Conservation (phyloP, 2,329 filamentous ascomycete species). For the Penicillium olsonii region DNA sequence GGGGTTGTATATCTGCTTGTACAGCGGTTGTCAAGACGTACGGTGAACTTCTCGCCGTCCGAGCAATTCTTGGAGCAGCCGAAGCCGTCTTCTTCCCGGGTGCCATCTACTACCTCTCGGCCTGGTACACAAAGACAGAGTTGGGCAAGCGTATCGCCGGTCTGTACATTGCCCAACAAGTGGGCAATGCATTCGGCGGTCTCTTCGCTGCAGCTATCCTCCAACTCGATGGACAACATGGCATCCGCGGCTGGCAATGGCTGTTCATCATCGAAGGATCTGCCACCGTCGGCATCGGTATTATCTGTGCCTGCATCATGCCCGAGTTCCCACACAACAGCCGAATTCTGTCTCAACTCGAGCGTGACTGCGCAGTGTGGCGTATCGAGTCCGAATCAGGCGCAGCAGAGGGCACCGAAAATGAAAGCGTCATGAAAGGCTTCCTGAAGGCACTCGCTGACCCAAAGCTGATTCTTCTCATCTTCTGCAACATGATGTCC, state of each 20-base stretch:
- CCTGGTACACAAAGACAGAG: slow-evolving; percentile 44
- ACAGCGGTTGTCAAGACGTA: slow-evolving; percentile 57
- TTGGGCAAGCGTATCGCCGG: slow-evolving; percentile 33
- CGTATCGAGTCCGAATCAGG: slow-evolving; percentile 39
- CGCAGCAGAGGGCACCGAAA: slow-evolving; percentile 40
- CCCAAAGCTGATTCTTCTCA: slow-evolving; percentile 40
- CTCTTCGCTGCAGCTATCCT: slow-evolving; percentile 31
- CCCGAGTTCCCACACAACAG: slow-evolving; percentile 45
- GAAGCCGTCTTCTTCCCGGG: slow-evolving; percentile 63
- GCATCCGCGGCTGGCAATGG: slow-evolving; percentile 29
- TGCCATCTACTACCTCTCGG: slow-evolving; percentile 41
- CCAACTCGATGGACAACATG: slow-evolving; percentile 22
- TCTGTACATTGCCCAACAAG: slow-evolving; percentile 31
- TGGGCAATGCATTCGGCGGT: slow-evolving; percentile 29
- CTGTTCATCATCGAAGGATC: slow-evolving; percentile 33
- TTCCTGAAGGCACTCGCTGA: slow-evolving; percentile 36
- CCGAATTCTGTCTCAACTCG: slow-evolving; percentile 28
- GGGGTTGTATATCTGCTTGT: slow-evolving; percentile 62
- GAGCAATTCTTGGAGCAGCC: slow-evolving; percentile 63
- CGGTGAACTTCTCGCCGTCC: slow-evolving; percentile 54
- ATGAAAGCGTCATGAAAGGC: slow-evolving; percentile 28
- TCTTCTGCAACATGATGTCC: slow-evolving; percentile 43
- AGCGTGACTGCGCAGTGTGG: slow-evolving; percentile 27
- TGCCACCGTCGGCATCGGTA: slow-evolving; percentile 29
- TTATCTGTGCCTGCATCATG: slow-evolving; percentile 39